Conservation (phyloP, 371 early-diverging fungal genomes). For the Mucor circinelloides region DNA sequence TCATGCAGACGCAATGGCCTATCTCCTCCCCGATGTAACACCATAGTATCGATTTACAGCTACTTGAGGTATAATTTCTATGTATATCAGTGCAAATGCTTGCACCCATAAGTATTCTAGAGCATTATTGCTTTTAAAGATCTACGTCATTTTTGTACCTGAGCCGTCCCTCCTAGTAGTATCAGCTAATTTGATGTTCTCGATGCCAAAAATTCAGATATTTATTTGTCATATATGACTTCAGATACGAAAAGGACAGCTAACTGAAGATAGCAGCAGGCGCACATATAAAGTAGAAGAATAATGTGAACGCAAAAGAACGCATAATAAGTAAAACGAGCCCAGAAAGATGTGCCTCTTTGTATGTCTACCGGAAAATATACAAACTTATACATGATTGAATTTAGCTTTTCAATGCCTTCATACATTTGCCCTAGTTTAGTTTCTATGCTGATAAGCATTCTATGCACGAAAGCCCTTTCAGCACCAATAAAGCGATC, state of each 20-base stretch:
- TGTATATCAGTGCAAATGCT: too few relatives aligned
- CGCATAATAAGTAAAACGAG: background rate
- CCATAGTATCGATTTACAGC: background rate
- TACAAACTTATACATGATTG: background rate
- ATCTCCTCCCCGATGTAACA: background rate
- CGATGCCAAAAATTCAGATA: too few relatives aligned
- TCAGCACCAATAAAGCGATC: background rate
- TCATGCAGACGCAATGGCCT: background rate
- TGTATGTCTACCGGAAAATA: background rate
- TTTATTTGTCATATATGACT: background rate
- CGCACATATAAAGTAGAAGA: background rate
- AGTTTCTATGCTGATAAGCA: background rate
- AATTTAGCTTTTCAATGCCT: background rate
- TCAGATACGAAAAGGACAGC: background rate
- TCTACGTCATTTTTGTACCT: too few relatives aligned
- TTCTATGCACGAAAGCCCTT: background rate
- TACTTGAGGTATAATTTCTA: too few relatives aligned
- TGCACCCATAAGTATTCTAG: too few relatives aligned
- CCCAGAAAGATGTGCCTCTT: background rate
- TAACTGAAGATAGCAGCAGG: background rate
- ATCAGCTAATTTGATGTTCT: background rate
- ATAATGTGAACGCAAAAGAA: background rate
- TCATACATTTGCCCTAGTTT: background rate
- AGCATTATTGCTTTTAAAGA: too few relatives aligned
- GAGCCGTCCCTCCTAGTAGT: background rate